Conservation (phyloP, 2,329 filamentous ascomycete species). For the Scedosporium apiospermum region DNA sequence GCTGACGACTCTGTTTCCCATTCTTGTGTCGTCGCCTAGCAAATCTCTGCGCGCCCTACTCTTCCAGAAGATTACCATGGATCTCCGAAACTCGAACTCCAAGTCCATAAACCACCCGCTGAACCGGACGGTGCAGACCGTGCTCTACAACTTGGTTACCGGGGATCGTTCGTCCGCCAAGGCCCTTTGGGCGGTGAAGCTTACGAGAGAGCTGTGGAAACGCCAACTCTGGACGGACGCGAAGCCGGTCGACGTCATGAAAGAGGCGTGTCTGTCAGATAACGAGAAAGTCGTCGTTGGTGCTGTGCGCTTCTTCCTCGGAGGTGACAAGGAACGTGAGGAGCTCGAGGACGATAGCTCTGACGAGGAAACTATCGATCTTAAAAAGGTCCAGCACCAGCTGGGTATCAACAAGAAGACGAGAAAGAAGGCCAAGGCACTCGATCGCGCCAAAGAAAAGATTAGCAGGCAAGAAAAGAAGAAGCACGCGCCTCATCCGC, state of each 20-base stretch:
- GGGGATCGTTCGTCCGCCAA: constrained; percentile 78
- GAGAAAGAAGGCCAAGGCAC: constrained; percentile 71
- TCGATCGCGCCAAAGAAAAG: constrained; percentile 73
- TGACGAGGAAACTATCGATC: constrained; percentile 69
- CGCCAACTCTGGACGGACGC: constrained; percentile 92
- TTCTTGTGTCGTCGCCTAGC: constrained; percentile 83
- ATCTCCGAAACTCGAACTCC: constrained; percentile 78
- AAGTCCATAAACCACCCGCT: constrained; percentile 86
- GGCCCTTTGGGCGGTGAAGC: constrained; percentile 90
- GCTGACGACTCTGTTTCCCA: constrained; percentile 86
- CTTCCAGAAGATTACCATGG: constrained; percentile 83
- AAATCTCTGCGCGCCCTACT: constrained; percentile 78
- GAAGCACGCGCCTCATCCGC: constrained; percentile 74
- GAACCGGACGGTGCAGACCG: constrained; percentile 87
- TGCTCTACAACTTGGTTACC: constrained; percentile 83
- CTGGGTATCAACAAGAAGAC: constrained; percentile 93
- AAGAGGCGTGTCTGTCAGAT: constrained; percentile 77
- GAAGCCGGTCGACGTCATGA: constrained; percentile 96
- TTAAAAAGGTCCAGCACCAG: constrained; percentile 76
- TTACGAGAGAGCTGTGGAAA: constrained; percentile 93
- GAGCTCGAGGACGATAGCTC: constrained; percentile 84
- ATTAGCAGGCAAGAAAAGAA: constrained; percentile 78
- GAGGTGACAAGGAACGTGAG: constrained; percentile 91
- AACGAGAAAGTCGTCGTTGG: constrained; percentile 89
- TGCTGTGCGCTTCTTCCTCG: constrained; percentile 88